Base-by-base conservation (phyloP, 2,329 filamentous ascomycete genomes). In the Laburnicola sp. region DNA sequence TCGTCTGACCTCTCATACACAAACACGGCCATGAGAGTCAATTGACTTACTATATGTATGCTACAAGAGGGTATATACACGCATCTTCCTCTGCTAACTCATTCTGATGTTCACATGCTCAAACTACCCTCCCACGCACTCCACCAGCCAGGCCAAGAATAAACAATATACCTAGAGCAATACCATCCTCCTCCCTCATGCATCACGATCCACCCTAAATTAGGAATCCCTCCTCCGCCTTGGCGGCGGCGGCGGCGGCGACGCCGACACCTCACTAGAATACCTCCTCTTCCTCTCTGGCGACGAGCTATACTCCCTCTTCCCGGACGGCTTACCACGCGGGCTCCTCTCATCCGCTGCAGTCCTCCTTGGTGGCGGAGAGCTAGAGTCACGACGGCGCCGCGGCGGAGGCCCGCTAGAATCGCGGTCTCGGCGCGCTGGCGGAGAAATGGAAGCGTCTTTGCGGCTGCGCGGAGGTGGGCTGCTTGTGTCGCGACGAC, bases 221-320 rank as follows among this genome's bases (percentile, higher is more conserved):
- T 39, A 58, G n/a, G 49, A 53, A 32, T 59, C 59, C 38, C 56
- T 59, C 45, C 53, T 56, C 23, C 47, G 50, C 27, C 52, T 53
- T 3, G 53, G 53, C 23, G 58, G 53, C 28, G 58, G 50, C 38
- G 53, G 56, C 25, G 58, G 53, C 28, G 58, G 48, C 38, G 53
- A 57, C 25, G 51, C 42, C 22, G 54, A 47, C 31, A 51, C 45
- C 6, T 40, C 49, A 34, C 50, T 59, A 21, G 42, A 47, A 38
- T 56, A 54, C 23, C 53, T 51, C 10, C 53, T 54, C 37, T 41
- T 50, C 45, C 51, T 53, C 28, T 45, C 22, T 44, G 54, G 50
- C 46, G 53, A 50, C 23, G 48, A 46, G 44, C 45, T 54, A 6
- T 47, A 22, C 21, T 49, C 50, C 23, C n/a, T n/a, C n/a, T 45